Conservation (phyloP, 306 rosid species). For the Cercis canadensis region DNA sequence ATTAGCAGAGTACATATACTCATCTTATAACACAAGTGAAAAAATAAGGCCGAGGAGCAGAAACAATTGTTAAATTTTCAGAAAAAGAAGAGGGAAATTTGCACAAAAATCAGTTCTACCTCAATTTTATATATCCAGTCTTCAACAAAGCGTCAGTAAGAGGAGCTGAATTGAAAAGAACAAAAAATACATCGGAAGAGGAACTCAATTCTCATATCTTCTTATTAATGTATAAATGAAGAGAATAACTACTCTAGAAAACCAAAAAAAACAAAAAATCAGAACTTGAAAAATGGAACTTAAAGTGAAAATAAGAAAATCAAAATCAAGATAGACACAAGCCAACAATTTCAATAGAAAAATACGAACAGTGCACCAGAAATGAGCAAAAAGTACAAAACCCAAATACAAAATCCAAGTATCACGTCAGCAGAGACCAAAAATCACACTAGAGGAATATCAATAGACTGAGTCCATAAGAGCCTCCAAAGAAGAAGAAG, state of each 20-base stretch:
- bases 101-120: constrained; percentile 36
- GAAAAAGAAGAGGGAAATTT: background rate
- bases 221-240: background rate
- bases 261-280: background rate
- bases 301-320: constrained; percentile 37
- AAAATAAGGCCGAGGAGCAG: background rate
- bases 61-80: constrained; percentile 2
- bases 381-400: constrained; percentile 26
- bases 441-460: constrained; percentile 16
- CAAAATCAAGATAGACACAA: constrained; percentile 42
- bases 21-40: background rate
- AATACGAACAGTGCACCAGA: constrained; percentile 17
- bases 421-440: constrained; percentile 10
- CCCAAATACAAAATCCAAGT: constrained; percentile 37
- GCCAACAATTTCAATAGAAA: constrained; percentile 33
- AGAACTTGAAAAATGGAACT: constrained; percentile 26
- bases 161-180: constrained; percentile 36
- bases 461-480: constrained; percentile 34
- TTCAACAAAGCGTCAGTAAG: constrained; percentile 36
- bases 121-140: constrained; percentile 32
- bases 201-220: constrained; percentile 12
- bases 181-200: constrained; percentile 22
- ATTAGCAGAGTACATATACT: background rate
- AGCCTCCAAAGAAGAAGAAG: constrained; percentile 30
- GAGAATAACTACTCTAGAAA: background rate